Base-by-base conservation (phyloP, 176 grass and related monocot species). In the Carex myosuroides region DNA sequence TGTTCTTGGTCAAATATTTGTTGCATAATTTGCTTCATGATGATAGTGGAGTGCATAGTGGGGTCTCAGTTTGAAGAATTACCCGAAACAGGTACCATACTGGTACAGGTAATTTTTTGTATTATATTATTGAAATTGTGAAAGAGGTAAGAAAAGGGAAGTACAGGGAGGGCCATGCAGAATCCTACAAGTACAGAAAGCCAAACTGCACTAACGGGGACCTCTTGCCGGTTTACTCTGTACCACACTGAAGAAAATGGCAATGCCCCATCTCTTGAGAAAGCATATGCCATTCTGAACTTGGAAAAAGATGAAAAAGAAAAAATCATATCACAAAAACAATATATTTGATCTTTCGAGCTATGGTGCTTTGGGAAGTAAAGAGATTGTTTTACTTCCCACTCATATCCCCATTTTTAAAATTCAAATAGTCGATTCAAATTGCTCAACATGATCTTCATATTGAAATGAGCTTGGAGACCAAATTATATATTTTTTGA, bases 211-310 rank as follows among this genome's bases (percentile, higher is more conserved):
- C 87, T 92, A 6, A 92, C 30, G 0, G 93, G 93, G 33, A 95
- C 90, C 66, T 91, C 93, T 12, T 91, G 89, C 64, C 58, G 89
- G 88, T 87, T 91, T 18, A 95, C 88, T 24, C 76, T 59, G 3
- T 89, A 62, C 90, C 90, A 95, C 0, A 95, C 11, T 8, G 33
- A 60, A 2, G 93, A 92, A 4, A 95, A 63, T 0, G 93, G 93
- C 87, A 95, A 87, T 3, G 93, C 93, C 4, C 90, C 87, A 80
- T 95, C 93, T 57, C 93, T 87, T 0, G 93, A 92, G 84, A 94
- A 94, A 33, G 92, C 92, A 9, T 94, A 94, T 9, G 29, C 88
- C 93, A 89, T 95, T 82, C 93, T 94, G 58, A 18, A 26, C 6
- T 55, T 41, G 4, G 65, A 16, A 3, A 84, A 54, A 63, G 11